phyloP scores from a whole-genome alignment of 2,329 filamentous ascomycete genomes.

The Colletotrichum liaoningense region DNA sequence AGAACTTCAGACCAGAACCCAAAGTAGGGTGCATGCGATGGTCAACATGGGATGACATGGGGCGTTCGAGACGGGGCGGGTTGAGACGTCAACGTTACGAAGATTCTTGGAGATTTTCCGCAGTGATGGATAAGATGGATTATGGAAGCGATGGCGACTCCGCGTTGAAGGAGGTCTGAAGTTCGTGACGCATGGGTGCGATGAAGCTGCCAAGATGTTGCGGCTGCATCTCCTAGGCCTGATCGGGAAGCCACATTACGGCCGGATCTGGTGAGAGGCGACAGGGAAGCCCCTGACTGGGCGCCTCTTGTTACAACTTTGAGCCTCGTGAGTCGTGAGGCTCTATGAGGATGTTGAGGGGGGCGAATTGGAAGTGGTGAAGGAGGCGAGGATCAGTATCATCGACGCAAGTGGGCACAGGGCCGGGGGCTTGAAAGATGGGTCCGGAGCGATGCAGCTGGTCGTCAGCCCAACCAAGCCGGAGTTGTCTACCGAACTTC shows the following conservation, averaged over 20 bases:
- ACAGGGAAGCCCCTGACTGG: slow-evolving; percentile 8
- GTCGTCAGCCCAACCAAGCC: not conserved
- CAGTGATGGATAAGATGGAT: not conserved
- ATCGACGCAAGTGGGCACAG: slow-evolving; percentile 10
- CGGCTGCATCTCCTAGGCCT: slow-evolving; percentile 18
- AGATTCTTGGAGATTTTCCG: not conserved
- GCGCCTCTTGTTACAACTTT: slow-evolving; percentile 14
- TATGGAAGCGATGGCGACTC: not conserved
- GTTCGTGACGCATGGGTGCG: slow-evolving; percentile 22
- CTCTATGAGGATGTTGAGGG: not conserved
- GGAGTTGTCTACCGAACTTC: not conserved
- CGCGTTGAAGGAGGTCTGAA: not conserved
- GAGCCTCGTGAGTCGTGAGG: slow-evolving; percentile 30
- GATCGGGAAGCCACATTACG: slow-evolving; percentile 17
- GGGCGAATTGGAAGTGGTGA: not conserved
- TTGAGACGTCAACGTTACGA: slow-evolving; percentile 20
- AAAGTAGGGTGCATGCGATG: not conserved
- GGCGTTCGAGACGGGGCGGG: slow-evolving; percentile 3
- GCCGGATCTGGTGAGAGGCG: slow-evolving; percentile 3
- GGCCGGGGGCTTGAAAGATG: not conserved
- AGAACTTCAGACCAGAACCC: slow-evolving; percentile 2
- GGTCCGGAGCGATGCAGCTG: not conserved
- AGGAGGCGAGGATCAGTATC: not conserved
- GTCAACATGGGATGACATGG: slow-evolving; percentile 27
- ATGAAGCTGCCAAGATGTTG: slow-evolving; percentile 37